Base-by-base conservation (phyloP, 495 filamentous ascomycete species). In the Hypoxylon lienhwacheense region DNA sequence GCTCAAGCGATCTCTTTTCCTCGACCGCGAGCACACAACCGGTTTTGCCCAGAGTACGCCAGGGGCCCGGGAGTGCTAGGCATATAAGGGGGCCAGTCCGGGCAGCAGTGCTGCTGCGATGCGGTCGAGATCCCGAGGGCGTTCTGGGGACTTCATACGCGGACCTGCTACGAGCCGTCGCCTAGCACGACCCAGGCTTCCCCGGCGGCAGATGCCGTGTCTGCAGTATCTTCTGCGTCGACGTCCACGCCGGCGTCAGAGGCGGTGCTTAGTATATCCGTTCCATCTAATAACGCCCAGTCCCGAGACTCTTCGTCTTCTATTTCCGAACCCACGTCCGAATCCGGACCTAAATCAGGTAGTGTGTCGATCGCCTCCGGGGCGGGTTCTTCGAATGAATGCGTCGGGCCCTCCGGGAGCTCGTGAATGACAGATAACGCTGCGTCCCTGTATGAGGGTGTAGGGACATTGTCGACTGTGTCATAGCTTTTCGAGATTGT, bases 91-190 rank as follows among this genome's bases (percentile, higher is more conserved):
- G 65, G 66, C 68, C 67, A 70, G 59, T 73, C 68, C 67, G 66
- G 47, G 59, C 55, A 67, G 63, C 55, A 21, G 16, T 15, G 34
- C 48, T n/a, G 48, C 55, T 53, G 40, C 49, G 47, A 45, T 50
- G 31, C 57, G 29, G 51, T 64, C 68, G 65, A 66, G 62, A 63
- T 59, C 59, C n/a, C 64, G 50, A 39, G 47, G 69, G 66, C 68
- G 28, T 59, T 64, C 68, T 52, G 64, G 67, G 63, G 56, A 39
- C 57, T 65, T 63, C 65, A 47, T 64, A 24, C 54, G 70, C 67
- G 70, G 70, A 77, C 66, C 70, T 77, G 74, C 65, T 77, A 68
- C 73, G 64, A 76, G 73, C 70, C 74, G 67, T 71, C 70, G 40
- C 67, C 68, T 61, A 77, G 65, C 60, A 74, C 59, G 3, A 75